Evolutionary conservation across 2,329 filamentous ascomycete genomes (phyloP).

Genomic region (Furcasterigmium furcatum): DNA sequence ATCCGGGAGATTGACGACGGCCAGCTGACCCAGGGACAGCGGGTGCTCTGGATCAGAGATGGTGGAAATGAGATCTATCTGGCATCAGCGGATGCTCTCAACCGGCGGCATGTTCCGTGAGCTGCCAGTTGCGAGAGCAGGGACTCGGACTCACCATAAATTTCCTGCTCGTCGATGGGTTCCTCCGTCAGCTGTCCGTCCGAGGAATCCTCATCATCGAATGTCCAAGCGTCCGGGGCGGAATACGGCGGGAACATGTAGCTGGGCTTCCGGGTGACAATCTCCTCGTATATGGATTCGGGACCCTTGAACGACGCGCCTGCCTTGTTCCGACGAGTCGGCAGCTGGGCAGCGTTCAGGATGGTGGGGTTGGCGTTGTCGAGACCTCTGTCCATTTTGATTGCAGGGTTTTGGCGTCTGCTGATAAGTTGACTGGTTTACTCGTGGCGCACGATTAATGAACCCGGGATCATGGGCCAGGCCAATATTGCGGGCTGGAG

Average conservation of each 20-base stretch:
- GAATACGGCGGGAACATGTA: constrained; percentile 38
- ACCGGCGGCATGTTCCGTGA: not conserved
- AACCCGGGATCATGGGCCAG: too few species aligned
- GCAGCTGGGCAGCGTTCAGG: constrained; percentile 81
- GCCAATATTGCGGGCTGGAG: too few species aligned
- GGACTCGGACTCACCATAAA: constrained; percentile 67
- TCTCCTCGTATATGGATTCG: constrained; percentile 42
- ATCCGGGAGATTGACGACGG: constrained; percentile 93
- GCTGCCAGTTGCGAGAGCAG: not conserved
- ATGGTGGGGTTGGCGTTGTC: constrained; percentile 94
- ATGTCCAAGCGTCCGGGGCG: constrained; percentile 28
- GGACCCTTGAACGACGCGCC: constrained; percentile 41
- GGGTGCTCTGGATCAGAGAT: constrained; percentile 98
- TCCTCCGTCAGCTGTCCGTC: constrained; percentile 62
- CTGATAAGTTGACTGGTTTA: not conserved
- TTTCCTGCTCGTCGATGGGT: constrained; percentile 94
- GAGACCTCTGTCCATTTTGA: constrained; percentile 41
- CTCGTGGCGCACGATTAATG: too few species aligned
- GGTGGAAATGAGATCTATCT: constrained; percentile 81
- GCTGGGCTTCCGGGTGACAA: constrained; percentile 42
- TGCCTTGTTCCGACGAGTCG: constrained; percentile 64
- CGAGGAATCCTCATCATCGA: constrained; percentile 34
- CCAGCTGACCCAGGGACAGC: constrained; percentile 85
- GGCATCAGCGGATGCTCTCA: constrained; percentile 23
- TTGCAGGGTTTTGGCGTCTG: constrained; percentile 3